Evolutionary conservation across 1,139 yeast genomes (phyloP), one percentile per base, ranked within the genome.

Genomic region (Pichia kudriavzevii): DNA sequence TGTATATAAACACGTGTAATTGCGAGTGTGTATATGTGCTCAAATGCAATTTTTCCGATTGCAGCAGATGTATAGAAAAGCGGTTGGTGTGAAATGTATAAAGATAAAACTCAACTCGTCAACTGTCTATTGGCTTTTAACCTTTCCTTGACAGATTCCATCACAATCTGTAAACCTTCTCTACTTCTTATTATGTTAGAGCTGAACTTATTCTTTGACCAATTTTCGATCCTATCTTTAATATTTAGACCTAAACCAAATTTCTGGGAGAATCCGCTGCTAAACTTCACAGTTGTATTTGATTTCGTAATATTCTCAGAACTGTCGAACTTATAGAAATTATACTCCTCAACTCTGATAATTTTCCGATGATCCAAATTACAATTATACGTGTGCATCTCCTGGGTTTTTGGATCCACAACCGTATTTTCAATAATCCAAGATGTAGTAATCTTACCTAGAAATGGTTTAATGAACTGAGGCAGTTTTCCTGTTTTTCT

Each of bases 361-460:
- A 88, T 73, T 47, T 73, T 69, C 3, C 85, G 75, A 57, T 91
- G 96, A 56, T 91, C 97, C 34, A 91, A 61, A 56, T 91, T 91
- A 45, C 88, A 71, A 7, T 88, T 79, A 62, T 84, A 85, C 2
- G 94, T 75, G 41, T 64, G 56, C 71, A 88, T 67, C 9, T 66
- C 64, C 44, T 67, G 61, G 9, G 60, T 53, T 7, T 55, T 48
- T 2, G 94, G 88, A 54, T 91, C 81, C 12, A 88, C 79, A 9
- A 81, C 62, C 2, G 87, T 73, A 47, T 76, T 74, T 56, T 91
- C 98, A 36, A 91, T 70, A 27, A 88, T 77, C 91, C 94, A 85
- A 7, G 88, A 69, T 44, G 83, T 80, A 23, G 83, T 66, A 25
- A 76, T 75, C 38, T 70, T 65, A 1, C 94, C 93, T 43, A 88